A percentile compares a stretch with the other conserved stretches of the same genome.
Conservation (phyloP, 495 filamentous ascomycete species). For the Aspergillus sclerotioniger region DNA sequence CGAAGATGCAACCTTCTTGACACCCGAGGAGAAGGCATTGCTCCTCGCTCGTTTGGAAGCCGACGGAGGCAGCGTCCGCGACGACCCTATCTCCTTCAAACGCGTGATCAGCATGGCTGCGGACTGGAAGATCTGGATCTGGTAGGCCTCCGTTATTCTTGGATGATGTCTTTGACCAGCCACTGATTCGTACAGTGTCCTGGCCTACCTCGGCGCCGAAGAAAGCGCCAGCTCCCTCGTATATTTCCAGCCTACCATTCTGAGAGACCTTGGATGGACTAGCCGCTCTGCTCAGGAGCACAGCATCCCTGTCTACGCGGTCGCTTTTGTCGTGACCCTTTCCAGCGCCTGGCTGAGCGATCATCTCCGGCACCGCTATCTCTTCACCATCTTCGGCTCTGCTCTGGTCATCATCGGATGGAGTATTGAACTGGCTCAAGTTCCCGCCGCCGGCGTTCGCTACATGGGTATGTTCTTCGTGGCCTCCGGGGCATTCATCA, state of each 20-base stretch:
- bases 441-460: slow-evolving; percentile 33
- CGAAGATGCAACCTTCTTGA: slow-evolving; percentile 46
- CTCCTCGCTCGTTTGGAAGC: slow-evolving; percentile 41
- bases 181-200: background rate
- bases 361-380: slow-evolving; percentile 46
- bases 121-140: slow-evolving; percentile 53
- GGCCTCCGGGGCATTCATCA: slow-evolving; percentile 45
- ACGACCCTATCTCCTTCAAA: slow-evolving; percentile 38
- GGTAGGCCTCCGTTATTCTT: slow-evolving; percentile 2
- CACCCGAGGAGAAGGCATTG: slow-evolving; percentile 37
- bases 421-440: slow-evolving; percentile 46
- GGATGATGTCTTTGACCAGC: background rate
- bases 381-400: slow-evolving; percentile 49
- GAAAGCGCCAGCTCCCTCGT: slow-evolving; percentile 50
- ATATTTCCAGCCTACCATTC: slow-evolving; percentile 58
- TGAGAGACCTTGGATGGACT: slow-evolving; percentile 56
- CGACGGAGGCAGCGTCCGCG: slow-evolving; percentile 36
- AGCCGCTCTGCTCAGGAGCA: slow-evolving; percentile 50
- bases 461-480: slow-evolving; percentile 53
- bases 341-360: slow-evolving; percentile 47
- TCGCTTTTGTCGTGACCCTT: slow-evolving; percentile 46
- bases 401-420: slow-evolving; percentile 49
- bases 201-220: slow-evolving; percentile 46
- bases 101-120: slow-evolving; percentile 35
- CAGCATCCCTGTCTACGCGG: slow-evolving; percentile 57